phyloP scores from a whole-genome alignment of 192 early-diverging fungal species.

The Coemansia guatemalensis region DNA sequence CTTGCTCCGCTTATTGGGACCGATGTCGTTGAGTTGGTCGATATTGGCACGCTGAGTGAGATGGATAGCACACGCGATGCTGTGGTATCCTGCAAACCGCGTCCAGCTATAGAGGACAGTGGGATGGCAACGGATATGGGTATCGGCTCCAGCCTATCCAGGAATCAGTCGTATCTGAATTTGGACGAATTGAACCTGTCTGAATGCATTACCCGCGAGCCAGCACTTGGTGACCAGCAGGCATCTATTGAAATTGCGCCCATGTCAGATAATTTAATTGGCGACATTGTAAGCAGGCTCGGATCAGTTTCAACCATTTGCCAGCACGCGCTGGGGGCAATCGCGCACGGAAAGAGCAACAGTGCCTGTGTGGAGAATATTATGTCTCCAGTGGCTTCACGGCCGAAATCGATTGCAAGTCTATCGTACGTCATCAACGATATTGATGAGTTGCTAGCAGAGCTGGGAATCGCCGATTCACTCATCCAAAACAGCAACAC shows the following conservation, averaged over 20 bases:
- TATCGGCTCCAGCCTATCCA: neutral
- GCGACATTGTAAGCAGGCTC: neutral
- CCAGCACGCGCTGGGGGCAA: neutral
- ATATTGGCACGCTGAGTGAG: slow-evolving; percentile 9
- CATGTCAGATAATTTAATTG: neutral
- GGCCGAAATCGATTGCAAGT: neutral
- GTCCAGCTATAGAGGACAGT: neutral
- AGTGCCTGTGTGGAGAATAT: neutral
- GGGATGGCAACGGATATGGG: neutral
- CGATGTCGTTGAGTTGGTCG: slow-evolving; percentile 13
- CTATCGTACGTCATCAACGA: slow-evolving; percentile 28
- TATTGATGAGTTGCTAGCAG: slow-evolving; percentile 40
- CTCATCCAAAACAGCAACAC: slow-evolving; percentile 10
- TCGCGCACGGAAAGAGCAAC: neutral
- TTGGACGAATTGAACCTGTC: neutral
- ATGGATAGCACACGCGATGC: slow-evolving; percentile 5
- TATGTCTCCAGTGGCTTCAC: neutral
- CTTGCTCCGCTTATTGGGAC: slow-evolving; percentile 8
- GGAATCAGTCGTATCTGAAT: neutral
- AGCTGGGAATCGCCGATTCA: slow-evolving; percentile 22
- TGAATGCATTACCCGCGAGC: neutral
- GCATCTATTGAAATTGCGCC: neutral
- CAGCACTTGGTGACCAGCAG: neutral
- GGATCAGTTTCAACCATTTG: slow-evolving; percentile 2
- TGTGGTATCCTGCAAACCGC: neutral